Percentiles rank a stretch among this genome's conserved stretches.
Evolutionary conservation across 495 filamentous ascomycete genomes (phyloP).

Genomic region (Trichoderma asperelloides): DNA sequence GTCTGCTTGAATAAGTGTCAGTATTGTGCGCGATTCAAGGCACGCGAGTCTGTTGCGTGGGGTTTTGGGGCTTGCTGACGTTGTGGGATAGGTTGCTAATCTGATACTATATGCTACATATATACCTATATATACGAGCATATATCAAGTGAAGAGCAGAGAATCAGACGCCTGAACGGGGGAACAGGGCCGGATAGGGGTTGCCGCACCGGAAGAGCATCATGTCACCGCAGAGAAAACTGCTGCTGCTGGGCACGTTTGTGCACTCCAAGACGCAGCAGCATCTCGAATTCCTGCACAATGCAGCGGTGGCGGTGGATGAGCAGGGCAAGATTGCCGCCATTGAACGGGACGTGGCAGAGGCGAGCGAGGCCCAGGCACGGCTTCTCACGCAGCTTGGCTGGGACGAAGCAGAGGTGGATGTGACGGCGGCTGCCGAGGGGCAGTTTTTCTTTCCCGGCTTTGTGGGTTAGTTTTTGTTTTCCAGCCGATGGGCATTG

Average conservation of each 20-base stretch:
- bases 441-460: conserved; percentile 86
- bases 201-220: conserved; percentile 13
- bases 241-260: conserved; percentile 42
- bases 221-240: conserved; percentile 1
- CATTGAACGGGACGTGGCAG: conserved; percentile 38
- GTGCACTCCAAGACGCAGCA: conserved; percentile 47
- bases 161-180: background rate
- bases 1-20: background rate
- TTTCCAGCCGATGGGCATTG: too few relatives aligned
- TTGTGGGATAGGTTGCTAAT: background rate
- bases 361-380: conserved; percentile 54
- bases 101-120: background rate
- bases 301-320: conserved; percentile 59
- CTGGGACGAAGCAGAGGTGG: conserved; percentile 29
- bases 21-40: background rate
- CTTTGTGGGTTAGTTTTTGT: conserved; percentile 75
- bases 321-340: conserved; percentile 55
- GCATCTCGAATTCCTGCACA: conserved; percentile 47
- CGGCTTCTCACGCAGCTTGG: conserved; percentile 22
- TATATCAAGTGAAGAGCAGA: background rate
- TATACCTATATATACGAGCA: background rate
- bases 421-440: conserved; percentile 26
- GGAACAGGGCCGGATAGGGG: too few relatives aligned
- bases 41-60: background rate
- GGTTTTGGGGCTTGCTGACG: background rate